phyloP scores from a whole-genome alignment of 192 early-diverging fungal species.

The Spinellus fusiger region DNA sequence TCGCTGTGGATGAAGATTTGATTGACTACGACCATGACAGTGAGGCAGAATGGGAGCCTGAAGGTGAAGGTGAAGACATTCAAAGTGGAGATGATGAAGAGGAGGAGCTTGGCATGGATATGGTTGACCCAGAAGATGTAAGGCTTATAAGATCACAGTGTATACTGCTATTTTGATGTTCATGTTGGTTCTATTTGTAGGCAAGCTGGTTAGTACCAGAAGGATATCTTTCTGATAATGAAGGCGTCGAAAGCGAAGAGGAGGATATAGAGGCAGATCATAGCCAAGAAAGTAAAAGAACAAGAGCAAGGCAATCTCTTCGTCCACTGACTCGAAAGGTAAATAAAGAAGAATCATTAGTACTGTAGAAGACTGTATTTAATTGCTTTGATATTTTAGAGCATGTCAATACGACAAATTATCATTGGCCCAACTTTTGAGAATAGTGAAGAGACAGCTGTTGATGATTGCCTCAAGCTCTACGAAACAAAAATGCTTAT shows the following conservation, averaged over 20 bases:
- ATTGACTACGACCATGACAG: slow-evolving; percentile 87
- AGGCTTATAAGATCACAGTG: background rate
- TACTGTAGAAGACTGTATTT: background rate
- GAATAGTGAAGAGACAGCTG: background rate
- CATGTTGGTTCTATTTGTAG: slow-evolving; percentile 21
- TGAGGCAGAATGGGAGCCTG: slow-evolving; percentile 87
- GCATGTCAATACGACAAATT: slow-evolving; percentile 1
- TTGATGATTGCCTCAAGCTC: slow-evolving; percentile 7
- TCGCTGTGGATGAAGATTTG: slow-evolving; percentile 50
- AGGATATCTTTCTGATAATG: slow-evolving; percentile 83
- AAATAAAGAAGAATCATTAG: too few relatives aligned
- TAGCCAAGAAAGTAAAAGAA: background rate
- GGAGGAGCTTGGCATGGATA: slow-evolving; percentile 33
- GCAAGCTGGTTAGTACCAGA: slow-evolving; percentile 81
- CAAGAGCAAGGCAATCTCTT: background rate
- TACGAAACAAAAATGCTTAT: slow-evolving; percentile 7
- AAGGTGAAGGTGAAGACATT: slow-evolving; percentile 85
- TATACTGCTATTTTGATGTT: background rate
- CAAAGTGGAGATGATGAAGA: slow-evolving; percentile 76
- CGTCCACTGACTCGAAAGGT: slow-evolving; percentile 8
- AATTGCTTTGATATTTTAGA: background rate
- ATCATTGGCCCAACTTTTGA: slow-evolving; percentile 20
- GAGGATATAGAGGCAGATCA: slow-evolving; percentile 7
- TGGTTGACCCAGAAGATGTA: slow-evolving; percentile 29
- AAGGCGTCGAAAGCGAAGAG: slow-evolving; percentile 34